Evolutionary conservation across 176 grass and related monocot genomes (phyloP), one percentile per base, ranked within the genome.

Genomic region (Ampelocalamus luodianensis): DNA sequence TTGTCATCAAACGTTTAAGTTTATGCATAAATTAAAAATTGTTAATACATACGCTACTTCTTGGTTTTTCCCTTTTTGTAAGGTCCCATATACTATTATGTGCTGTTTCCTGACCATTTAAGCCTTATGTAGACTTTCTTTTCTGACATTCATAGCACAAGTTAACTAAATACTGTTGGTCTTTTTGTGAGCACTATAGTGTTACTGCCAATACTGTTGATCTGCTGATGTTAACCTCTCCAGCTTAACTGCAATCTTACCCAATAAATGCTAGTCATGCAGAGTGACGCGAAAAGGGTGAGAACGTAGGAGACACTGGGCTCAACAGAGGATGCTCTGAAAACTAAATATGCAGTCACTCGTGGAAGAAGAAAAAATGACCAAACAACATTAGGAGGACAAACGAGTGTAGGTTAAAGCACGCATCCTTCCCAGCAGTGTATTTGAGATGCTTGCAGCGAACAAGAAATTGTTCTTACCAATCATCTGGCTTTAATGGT

Each of bases 11-110:
- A 77, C 4, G 4, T 42, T 59, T 77, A 77, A 60, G 34, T 39
- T 77, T 77, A 7, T 60, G 1, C 74, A 42, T 77, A 39, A 36
- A 59, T 60, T 16, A 27, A 63, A 64, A 78, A 64, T 10, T 63
- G 1, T 2, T 78, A 29, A 18, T 5, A 45, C 13, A 16, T 24
- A 44, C 16, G 39, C 22, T 63, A 18, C n/a, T 13, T 27, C 58
- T 27, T 78, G 40, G 5, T 78, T 43, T 46, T 8, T 6, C 68
- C 39, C 16, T 60, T 70, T 22, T 42, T 44, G 6, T n/a, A n/a
- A 22, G 3, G 7, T 76, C 18, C 16, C 15, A 37, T 39, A 23
- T 37, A 12, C 32, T 56, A 0, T 40, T 72, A 49, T 27, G 23
- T 71, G 36, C 44, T 49, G 34, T 60, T 77, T 24, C 18, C 5